phyloP scores from a whole-genome alignment of 192 early-diverging fungal genomes.

The Phycomyces nitens region DNA sequence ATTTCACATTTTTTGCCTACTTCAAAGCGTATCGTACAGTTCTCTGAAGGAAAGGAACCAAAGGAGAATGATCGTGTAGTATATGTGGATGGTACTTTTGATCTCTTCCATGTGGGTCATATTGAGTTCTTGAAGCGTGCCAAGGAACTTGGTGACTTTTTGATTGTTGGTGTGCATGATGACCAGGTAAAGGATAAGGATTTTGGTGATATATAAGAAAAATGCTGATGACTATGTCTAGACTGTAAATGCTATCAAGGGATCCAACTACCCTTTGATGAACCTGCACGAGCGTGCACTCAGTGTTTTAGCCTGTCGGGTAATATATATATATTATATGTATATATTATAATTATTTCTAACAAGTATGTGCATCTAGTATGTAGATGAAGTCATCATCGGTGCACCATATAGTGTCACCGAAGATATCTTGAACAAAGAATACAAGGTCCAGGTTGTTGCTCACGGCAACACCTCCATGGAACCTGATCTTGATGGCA shows the following conservation, averaged over 20 bases:
- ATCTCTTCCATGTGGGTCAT: slow-evolving; percentile 90
- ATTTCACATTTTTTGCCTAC: slow-evolving; percentile 90
- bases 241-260: slow-evolving; percentile 82
- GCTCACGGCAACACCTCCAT: slow-evolving; percentile 68
- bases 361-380: slow-evolving; percentile 36
- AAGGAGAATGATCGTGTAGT: slow-evolving; percentile 74
- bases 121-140: slow-evolving; percentile 89
- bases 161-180: slow-evolving; percentile 90
- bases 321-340: slow-evolving; percentile 39
- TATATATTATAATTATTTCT: background rate
- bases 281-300: slow-evolving; percentile 91
- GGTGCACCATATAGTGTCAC: slow-evolving; percentile 87
- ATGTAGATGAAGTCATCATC: slow-evolving; percentile 91
- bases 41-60: slow-evolving; percentile 80
- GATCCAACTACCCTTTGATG: slow-evolving; percentile 89
- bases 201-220: background rate
- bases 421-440: slow-evolving; percentile 81
- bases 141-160: slow-evolving; percentile 77
- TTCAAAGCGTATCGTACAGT: slow-evolving; percentile 83
- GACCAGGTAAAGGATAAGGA: slow-evolving; percentile 51
- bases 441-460: slow-evolving; percentile 82
- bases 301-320: slow-evolving; percentile 84
- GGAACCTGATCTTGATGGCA: slow-evolving; percentile 66
- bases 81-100: slow-evolving; percentile 96
- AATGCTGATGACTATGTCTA: too few species aligned